These are phyloP conservation scores for Isabelozyma rhagii DNA, from an alignment of 805 yeast genomes.

Conservation along the genomic window DNA sequence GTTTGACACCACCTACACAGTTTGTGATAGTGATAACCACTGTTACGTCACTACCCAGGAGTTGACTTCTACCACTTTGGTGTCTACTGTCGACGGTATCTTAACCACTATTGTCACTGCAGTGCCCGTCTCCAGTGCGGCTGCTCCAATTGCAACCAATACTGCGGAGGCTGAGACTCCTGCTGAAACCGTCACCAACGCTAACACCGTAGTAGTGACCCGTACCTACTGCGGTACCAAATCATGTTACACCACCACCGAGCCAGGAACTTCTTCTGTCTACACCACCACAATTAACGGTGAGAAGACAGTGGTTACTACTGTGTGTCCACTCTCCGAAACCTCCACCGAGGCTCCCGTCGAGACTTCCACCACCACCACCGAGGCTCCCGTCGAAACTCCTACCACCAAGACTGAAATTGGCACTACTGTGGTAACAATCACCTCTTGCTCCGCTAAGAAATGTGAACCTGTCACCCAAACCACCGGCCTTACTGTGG, in stretches of 20 bases:
- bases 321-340: slow-evolving; percentile 22
- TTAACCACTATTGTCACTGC: slow-evolving; percentile 34
- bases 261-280: slow-evolving; percentile 27
- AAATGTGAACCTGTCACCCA: slow-evolving; percentile 24
- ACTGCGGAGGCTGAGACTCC: not conserved
- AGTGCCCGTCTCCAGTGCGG: slow-evolving; percentile 18
- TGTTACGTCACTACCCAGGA: slow-evolving; percentile 35
- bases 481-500: slow-evolving; percentile 31
- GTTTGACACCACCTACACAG: slow-evolving; percentile 22
- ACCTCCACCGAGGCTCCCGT: slow-evolving; percentile 2
- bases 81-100: slow-evolving; percentile 36
- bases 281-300: slow-evolving; percentile 38
- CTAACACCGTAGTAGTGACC: slow-evolving; percentile 12
- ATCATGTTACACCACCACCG: slow-evolving; percentile 34
- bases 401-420: slow-evolving; percentile 9
- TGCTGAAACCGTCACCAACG: slow-evolving; percentile 13
- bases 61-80: slow-evolving; percentile 28
- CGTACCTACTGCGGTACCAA: slow-evolving; percentile 31
- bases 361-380: slow-evolving; percentile 10
- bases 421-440: slow-evolving; percentile 27
- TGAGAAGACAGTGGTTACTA: slow-evolving; percentile 34
- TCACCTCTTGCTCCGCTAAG: slow-evolving; percentile 36
- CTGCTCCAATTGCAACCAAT: slow-evolving; percentile 1
- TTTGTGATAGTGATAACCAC: slow-evolving; percentile 22
- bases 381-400: slow-evolving; percentile 7